phyloP scores from a whole-genome alignment of 805 yeast species.

The Starmerella bombi region DNA sequence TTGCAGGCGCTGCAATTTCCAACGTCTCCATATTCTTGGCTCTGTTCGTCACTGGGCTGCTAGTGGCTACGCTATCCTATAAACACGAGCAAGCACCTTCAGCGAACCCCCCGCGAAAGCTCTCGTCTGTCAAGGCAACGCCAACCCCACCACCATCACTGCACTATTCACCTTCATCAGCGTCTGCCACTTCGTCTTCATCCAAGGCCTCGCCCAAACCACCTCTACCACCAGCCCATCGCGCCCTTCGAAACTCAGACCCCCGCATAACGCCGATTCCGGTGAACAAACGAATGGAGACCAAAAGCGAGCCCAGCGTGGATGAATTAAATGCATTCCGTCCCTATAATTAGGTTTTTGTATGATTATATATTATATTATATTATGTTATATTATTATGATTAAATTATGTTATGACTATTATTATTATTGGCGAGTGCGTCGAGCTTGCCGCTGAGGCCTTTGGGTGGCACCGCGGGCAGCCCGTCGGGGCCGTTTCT shows the following conservation, averaged over 20 bases:
- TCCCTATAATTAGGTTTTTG: constrained; percentile 8
- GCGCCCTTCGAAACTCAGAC: background rate
- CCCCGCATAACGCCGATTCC: too few species aligned
- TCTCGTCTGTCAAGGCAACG: background rate
- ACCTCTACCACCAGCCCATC: background rate
- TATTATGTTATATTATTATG: background rate
- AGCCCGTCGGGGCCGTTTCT: background rate
- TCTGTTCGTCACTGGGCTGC: background rate
- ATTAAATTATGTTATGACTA: background rate
- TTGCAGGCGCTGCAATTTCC: background rate
- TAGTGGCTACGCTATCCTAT: background rate
- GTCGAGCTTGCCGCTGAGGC: background rate
- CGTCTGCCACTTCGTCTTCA: background rate
- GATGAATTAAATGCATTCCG: constrained; percentile 14
- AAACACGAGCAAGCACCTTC: background rate
- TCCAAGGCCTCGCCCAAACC: background rate
- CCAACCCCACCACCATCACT: background rate
- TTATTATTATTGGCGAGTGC: background rate
- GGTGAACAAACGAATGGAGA: background rate
- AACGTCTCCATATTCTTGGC: background rate
- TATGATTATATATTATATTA: background rate
- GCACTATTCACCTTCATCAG: background rate
- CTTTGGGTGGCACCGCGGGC: background rate
- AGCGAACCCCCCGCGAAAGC: background rate
- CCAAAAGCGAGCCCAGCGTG: background rate